Base-by-base conservation (phyloP, 2,329 filamentous ascomycete species). In the Diplodia mutila region DNA sequence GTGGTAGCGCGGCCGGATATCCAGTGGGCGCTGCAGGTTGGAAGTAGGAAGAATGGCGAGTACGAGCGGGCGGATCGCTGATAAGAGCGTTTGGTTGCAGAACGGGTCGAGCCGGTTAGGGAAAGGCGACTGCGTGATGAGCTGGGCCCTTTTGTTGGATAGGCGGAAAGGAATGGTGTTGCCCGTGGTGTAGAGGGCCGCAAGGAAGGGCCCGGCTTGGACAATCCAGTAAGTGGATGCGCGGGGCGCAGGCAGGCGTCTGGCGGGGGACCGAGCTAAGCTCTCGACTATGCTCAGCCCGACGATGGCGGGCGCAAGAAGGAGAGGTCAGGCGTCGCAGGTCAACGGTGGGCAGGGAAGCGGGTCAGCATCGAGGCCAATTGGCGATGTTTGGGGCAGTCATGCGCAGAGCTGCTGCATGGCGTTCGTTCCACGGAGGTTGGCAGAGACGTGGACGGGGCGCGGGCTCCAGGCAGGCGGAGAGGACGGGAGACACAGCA, bases 361-460 rank as follows among this genome's bases (percentile, higher is more conserved):
- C 21, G 42, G 65, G 59, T 53, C 32, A 61, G 55, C 66, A 63
- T 61, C 48, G 32, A 48, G 66, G 51, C 66, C 66, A 67, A 67
- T 67, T 34, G 66, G 57, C 54, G 49, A 27, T n/a, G 49, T n/a
- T 46, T 23, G 37, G 32, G 16, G 27, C 27, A 61, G 66, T 67
- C 66, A 67, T 53, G 66, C 57, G 66, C 34, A 27, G 42, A 32
- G 23, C 23, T 55, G 39, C 42, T 67, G 66, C 66, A 67, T 67
- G 66, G 29, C 39, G 66, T 34, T 46, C 46, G 66, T 67, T 61
- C 55, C 57, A 63, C 55, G 57, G 59, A 29, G 34, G 66, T 48
- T 52, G 66, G 48, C 59, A 34, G 25, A 27, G 65, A 52, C 65
- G 54, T 66, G 64, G 64, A 57, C 48, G 52, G 42, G 52, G 61